Percentiles rank a stretch among this genome's conserved stretches.
These are phyloP conservation scores for Aristolochia californica DNA, from an alignment of 164 flowering plant species.

Conservation along the genomic window DNA sequence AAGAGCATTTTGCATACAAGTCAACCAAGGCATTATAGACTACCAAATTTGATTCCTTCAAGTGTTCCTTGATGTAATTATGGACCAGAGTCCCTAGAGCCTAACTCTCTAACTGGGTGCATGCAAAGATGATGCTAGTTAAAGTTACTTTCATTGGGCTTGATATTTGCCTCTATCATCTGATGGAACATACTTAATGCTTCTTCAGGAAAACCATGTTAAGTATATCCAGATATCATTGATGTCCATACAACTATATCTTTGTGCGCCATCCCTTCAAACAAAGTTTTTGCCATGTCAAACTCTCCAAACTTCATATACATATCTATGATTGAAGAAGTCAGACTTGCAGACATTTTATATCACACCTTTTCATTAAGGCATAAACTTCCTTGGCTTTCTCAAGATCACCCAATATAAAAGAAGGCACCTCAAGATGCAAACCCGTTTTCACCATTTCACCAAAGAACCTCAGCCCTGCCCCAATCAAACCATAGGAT, in stretches of 20 bases:
- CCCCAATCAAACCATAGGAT: background rate
- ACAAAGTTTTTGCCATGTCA: background rate
- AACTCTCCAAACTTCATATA: conserved; percentile 5
- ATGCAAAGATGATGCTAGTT: conserved; percentile 1
- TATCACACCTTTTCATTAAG: background rate
- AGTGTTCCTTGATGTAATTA: conserved; percentile 1
- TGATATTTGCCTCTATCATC: conserved; percentile 1
- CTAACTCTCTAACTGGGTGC: conserved; percentile 3
- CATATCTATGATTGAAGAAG: conserved; percentile 1
- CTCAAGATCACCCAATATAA: conserved; percentile 6
- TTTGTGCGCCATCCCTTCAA: background rate
- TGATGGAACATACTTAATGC: background rate
- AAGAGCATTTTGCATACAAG: conserved; percentile 6
- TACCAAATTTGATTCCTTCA: background rate
- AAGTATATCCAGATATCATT: background rate
- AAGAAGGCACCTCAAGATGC: conserved; percentile 1
- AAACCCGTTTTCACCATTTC: conserved; percentile 1
- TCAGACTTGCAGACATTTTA: background rate
- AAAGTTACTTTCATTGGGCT: conserved; percentile 7
- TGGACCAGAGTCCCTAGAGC: conserved; percentile 1
- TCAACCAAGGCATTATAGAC: conserved; percentile 1
- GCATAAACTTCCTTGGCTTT: background rate
- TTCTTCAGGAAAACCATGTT: conserved; percentile 1
- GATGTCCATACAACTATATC: conserved; percentile 7
- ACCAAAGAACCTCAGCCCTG: background rate